Evolutionary conservation across 352 stramenopile species (phyloP), one percentile per base, ranked within the genome.

Genomic region (Phytophthora sp.): DNA sequence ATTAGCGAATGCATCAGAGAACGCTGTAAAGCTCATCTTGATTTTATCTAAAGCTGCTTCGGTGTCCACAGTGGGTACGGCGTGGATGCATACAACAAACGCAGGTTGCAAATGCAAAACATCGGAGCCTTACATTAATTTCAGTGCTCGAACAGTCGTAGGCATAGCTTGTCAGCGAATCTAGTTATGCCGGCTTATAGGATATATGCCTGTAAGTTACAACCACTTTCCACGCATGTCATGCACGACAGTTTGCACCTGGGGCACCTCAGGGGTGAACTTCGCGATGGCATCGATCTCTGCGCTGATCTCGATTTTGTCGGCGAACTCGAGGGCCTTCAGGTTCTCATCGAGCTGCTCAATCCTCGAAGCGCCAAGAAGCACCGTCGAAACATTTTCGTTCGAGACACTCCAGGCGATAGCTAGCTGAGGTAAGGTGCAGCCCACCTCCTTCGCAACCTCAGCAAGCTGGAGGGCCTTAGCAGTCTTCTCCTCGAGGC

Each of bases 291-390:
- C 69, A 51, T 91, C 83, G 45, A 92, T 88, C 54, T 84, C 76
- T 4, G 42, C 69, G 42, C 84, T 78, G 56, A 88, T 66, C 54
- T 89, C 67, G 58, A 92, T 73, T 69, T 89, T 88, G 54, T 76
- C 62, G 9, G 74, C 43, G 32, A 90, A 79, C 26, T 62, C 37
- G 30, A 88, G 48, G 20, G 77, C 71, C 35, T 81, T 72, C 30
- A 92, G 21, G 59, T 92, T 92, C 35, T 91, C 76, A 30, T 92
- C 72, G 2, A 91, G 66, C 39, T 91, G 82, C 31, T 71, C 43
- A 17, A 79, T 58, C 17, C 74, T 82, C 43, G 74, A 87, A 10
- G 79, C 74, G 15, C 79, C 77, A 24, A 82, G 64, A 21, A 89
- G 60, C 17, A 89, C 79, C 0, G 71, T 83, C 32, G 69, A 82